These are phyloP conservation scores for Lentinula lateritia DNA, from an alignment of 768 basidiomycete species.

Conservation along the genomic window DNA sequence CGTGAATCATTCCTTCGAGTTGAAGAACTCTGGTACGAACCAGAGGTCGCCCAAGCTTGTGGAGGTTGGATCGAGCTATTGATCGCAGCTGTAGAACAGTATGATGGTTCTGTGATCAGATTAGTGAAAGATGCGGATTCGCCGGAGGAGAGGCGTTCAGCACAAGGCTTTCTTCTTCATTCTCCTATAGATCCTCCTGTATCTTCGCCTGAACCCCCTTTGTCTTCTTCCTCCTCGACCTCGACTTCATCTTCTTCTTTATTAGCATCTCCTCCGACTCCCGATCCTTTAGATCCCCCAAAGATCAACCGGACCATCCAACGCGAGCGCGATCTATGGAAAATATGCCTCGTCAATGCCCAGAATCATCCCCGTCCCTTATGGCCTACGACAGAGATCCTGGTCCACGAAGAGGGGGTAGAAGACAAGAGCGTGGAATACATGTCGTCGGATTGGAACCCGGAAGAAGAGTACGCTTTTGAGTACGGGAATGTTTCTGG, in stretches of 20 bases:
- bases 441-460: conserved; percentile 5
- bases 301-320: conserved; percentile 24
- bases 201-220: no score
- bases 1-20: conserved; percentile 43
- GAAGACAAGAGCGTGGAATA: neutral
- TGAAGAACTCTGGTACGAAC: conserved; percentile 47
- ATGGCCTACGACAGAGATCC: conserved; percentile 1
- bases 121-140: neutral
- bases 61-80: conserved; percentile 60
- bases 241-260: conserved; percentile 25
- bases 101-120: conserved; percentile 12
- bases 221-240: no score
- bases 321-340: conserved; percentile 21
- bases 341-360: conserved; percentile 15
- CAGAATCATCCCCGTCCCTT: neutral
- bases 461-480: neutral
- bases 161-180: neutral
- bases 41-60: conserved; percentile 40
- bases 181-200: neutral
- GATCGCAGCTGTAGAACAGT: conserved; percentile 39
- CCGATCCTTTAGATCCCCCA: no score
- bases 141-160: neutral
- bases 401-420: neutral
- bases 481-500: neutral
- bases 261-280: no score